These are phyloP conservation scores for Fraxinus baroniana DNA, from an alignment of 305 asterid species.

Conservation along the genomic window DNA sequence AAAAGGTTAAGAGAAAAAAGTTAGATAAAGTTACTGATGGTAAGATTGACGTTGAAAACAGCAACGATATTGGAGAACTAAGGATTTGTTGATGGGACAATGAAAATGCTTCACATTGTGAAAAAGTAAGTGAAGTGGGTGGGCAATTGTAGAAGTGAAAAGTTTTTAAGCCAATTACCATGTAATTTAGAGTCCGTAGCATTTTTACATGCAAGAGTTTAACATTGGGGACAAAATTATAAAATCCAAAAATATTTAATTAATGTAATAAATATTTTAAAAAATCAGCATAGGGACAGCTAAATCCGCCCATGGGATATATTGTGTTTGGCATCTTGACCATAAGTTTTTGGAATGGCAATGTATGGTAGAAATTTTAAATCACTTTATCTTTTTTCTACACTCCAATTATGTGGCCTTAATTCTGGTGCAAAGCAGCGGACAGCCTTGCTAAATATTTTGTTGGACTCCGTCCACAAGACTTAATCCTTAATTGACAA, in stretches of 20 bases:
- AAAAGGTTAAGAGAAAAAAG: background rate
- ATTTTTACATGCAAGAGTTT: background rate
- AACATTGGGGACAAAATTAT: background rate
- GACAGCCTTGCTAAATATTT: background rate
- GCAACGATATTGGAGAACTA: background rate
- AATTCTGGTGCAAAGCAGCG: conserved; percentile 3
- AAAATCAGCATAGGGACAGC: background rate
- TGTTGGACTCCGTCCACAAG: conserved; percentile 4
- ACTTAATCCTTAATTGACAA: conserved; percentile 11
- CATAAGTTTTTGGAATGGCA: conserved; percentile 10
- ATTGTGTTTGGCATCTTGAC: conserved; percentile 7
- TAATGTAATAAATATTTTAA: background rate
- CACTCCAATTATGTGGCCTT: conserved; percentile 13
- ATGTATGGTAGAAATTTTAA: conserved; percentile 1
- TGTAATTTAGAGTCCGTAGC: background rate
- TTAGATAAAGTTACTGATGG: background rate
- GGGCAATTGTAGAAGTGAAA: background rate
- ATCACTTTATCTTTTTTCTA: conserved; percentile 6
- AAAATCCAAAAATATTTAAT: background rate
- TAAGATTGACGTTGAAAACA: background rate
- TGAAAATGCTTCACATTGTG: background rate
- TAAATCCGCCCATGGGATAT: background rate
- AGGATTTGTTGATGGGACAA: background rate
- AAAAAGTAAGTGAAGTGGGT: background rate
- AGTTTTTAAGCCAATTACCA: background rate